Evolutionary conservation across 345 rosid genomes (phyloP), one percentile per base, ranked within the genome.

Genomic region (Salix koriyanagi): DNA sequence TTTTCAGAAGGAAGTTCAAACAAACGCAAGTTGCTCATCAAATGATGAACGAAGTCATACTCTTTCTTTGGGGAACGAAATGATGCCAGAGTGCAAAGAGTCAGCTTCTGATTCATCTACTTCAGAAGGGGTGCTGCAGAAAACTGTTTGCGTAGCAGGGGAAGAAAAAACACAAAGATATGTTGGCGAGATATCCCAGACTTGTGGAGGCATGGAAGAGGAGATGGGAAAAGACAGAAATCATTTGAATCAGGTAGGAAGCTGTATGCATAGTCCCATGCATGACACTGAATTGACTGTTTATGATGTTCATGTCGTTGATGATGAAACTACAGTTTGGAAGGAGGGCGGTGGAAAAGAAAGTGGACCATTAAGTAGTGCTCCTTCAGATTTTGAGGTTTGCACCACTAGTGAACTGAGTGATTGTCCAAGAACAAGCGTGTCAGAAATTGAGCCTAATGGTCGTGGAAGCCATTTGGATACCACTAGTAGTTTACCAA

Each of bases 201-300:
- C 56, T 72, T 26, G 5, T 25, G 37, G 52, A 23, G 34, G 71
- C 37, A 60, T 5, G 37, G 79, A 25, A 21, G 76, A 65, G 37
- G 77, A 60, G 32, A 50, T 26, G 23, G 68, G 54, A 26, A 39
- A 73, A 73, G 69, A 81, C 26, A 15, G 21, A 16, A 76, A 46
- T 8, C 37, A 56, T 21, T 69, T 48, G 60, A 73, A 68, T 50
- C 71, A 32, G 77, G 26, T 4, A 30, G 76, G 34, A 39, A 16
- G 60, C 30, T 52, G 69, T 9, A 52, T 32, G 36, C 71, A 39
- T n/a, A 23, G 74, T 26, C 61, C 71, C 48, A 64, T 50, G 14
- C 79, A 44, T 70, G 94, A 86, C 34, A 64, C 69, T 39, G 87
- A 86, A 77, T 88, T 91, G 32, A 81, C 85, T 79, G 83, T 92